These are phyloP conservation scores for Botryotinia globosa DNA, from an alignment of 2,329 filamentous ascomycete species.

Conservation along the genomic window DNA sequence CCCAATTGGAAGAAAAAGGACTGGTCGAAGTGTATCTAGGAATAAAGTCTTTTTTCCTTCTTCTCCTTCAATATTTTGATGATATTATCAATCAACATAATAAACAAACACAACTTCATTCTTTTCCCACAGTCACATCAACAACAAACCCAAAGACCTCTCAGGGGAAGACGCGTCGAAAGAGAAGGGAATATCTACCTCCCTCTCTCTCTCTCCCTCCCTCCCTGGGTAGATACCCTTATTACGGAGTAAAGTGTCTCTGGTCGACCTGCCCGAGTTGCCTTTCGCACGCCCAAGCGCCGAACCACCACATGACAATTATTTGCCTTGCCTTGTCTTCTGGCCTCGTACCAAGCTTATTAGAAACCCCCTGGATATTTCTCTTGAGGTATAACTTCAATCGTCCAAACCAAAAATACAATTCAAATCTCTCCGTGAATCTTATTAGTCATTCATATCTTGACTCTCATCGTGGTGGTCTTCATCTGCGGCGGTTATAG, in stretches of 20 bases:
- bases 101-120: background rate
- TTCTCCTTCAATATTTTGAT: background rate
- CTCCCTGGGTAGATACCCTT: background rate
- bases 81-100: background rate
- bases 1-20: background rate
- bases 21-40: background rate
- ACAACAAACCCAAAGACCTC: background rate
- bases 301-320: constrained; percentile 15
- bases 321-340: background rate
- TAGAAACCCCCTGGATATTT: constrained; percentile 19
- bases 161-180: background rate
- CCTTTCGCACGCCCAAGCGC: constrained; percentile 9
- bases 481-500: background rate
- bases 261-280: background rate
- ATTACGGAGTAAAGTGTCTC: background rate
- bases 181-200: background rate
- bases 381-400: constrained; percentile 22
- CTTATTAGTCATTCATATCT: background rate
- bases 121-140: background rate
- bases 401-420: constrained; percentile 6
- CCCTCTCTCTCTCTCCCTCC: too few relatives aligned
- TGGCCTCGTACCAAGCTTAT: background rate
- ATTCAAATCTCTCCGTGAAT: constrained; percentile 10
- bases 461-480: background rate
- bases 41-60: background rate